Conservation (phyloP, 2,329 filamentous ascomycete genomes). For the Teratosphaeria destructans region DNA sequence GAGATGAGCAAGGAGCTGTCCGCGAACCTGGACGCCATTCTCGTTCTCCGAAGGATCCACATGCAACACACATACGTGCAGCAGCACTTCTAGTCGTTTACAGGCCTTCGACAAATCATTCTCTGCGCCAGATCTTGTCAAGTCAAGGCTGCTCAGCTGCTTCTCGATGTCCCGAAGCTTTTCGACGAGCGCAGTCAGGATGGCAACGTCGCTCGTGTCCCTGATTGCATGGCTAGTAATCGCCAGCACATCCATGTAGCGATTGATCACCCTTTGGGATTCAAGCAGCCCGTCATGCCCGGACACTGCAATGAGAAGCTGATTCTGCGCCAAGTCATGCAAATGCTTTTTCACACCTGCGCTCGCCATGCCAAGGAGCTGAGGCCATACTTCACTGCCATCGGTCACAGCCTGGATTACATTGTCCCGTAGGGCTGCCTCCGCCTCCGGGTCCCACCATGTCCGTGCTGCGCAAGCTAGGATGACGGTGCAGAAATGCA, state of each 20-base stretch:
- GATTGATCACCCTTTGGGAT: conserved; percentile 3
- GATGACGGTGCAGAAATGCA: conserved; percentile 10
- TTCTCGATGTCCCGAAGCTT: conserved; percentile 15
- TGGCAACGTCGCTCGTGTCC: conserved; percentile 7
- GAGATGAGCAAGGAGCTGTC: conserved; percentile 22
- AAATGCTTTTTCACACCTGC: conserved; percentile 13
- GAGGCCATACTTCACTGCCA: conserved; percentile 33
- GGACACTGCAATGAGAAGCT: conserved; percentile 19
- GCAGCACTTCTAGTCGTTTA: conserved; percentile 19
- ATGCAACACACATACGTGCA: conserved; percentile 33
- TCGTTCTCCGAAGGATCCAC: conserved; percentile 19
- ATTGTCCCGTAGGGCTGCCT: conserved; percentile 15
- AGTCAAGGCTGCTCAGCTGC: conserved; percentile 4
- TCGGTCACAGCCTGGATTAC: conserved; percentile 31
- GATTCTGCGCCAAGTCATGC: conserved; percentile 22
- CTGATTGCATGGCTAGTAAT: conserved; percentile 13
- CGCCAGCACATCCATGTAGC: conserved; percentile 18
- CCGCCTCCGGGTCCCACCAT: conserved; percentile 1
- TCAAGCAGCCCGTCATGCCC: not conserved
- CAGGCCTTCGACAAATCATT: not conserved
- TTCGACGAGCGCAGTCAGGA: conserved; percentile 14
- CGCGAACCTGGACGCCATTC: conserved; percentile 17
- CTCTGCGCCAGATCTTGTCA: not conserved
- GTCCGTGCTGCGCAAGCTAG: conserved; percentile 8
- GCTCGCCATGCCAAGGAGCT: conserved; percentile 30